These are phyloP conservation scores for Tephrocybe sp. DNA, from an alignment of 768 basidiomycete species.

Conservation along the genomic window DNA sequence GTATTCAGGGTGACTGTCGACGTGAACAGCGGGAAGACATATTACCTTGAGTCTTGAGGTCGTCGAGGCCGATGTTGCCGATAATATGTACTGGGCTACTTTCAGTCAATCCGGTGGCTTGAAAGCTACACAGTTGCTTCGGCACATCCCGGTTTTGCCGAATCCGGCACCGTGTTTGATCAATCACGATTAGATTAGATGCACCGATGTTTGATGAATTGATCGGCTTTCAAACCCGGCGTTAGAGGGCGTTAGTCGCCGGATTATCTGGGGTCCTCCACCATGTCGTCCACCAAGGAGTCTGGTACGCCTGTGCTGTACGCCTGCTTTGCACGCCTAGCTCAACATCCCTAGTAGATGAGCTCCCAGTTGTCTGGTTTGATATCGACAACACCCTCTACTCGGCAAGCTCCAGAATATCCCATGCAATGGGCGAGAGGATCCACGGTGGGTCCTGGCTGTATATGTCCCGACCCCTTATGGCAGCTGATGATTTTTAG, in stretches of 20 bases:
- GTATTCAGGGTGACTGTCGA: slow-evolving; percentile 8
- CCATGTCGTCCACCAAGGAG: slow-evolving; percentile 9
- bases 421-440: slow-evolving; percentile 73
- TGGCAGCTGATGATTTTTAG: slow-evolving; percentile 34
- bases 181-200: slow-evolving; percentile 25
- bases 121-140: slow-evolving; percentile 43
- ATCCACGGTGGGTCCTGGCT: slow-evolving; percentile 57
- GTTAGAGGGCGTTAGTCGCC: too few species aligned
- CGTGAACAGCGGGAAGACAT: slow-evolving; percentile 19
- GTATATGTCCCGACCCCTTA: background rate
- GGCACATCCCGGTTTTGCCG: slow-evolving; percentile 30
- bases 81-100: slow-evolving; percentile 34
- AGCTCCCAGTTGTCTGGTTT: slow-evolving; percentile 67
- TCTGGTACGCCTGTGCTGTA: slow-evolving; percentile 10
- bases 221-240: background rate
- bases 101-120: slow-evolving; percentile 37
- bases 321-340: background rate
- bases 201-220: background rate
- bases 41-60: slow-evolving; percentile 52
- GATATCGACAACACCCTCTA: slow-evolving; percentile 91
- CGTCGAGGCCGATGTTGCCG: slow-evolving; percentile 46
- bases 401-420: slow-evolving; percentile 70
- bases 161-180: too few species aligned
- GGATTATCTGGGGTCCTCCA: background rate
- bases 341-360: slow-evolving; percentile 35